Base-by-base conservation (phyloP, 164 flowering plant species). In the Magnolia kwangsiensis region DNA sequence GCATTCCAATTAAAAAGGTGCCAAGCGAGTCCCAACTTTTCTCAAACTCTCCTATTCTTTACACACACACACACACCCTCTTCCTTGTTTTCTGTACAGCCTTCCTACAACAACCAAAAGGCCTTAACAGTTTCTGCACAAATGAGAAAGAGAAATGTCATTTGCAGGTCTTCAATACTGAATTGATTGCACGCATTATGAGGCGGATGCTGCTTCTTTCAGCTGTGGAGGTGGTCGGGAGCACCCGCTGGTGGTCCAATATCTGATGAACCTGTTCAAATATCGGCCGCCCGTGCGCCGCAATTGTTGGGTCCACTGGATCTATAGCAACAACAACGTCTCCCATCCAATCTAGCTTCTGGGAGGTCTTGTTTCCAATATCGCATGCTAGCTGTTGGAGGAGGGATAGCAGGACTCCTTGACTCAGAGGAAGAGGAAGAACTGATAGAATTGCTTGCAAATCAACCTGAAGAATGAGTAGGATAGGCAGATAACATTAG, bases 371-470 rank as follows among this genome's bases (percentile, higher is more conserved):
- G 3, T 86, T 89, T 79, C 78, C 84, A 58, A 93, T 84, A 77
- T 93, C 99, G 55, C 95, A 96, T 1, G 97, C 89, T 73, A 96
- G 74, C 84, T 92, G 98, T 83, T 96, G 99, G 68, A 96, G 84
- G 76, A 96, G 98, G 7, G 98, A 88, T 19, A 96, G 87, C 45
- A 96, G 83, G n/a, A 96, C 98, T 63, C 99, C 98, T 87, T 96
- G 99, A 84, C 92, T 92, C 82, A 96, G 78, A 0, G 95, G 93
- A 16, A 86, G 81, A 71, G 98, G 97, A 31, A 76, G 81, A 77
- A 76, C 73, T 1, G 91, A 75, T 82, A 92, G 74, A 4, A 96
- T 76, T 21, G 86, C 84, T 23, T 77, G 89, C 27, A 96, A 82
- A 86, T 94, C 92, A 71, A 92, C 98, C 99, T 96, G 88, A 45